Evolutionary conservation across 768 basidiomycete species (phyloP).

Genomic region (Mycena kentingensis): DNA sequence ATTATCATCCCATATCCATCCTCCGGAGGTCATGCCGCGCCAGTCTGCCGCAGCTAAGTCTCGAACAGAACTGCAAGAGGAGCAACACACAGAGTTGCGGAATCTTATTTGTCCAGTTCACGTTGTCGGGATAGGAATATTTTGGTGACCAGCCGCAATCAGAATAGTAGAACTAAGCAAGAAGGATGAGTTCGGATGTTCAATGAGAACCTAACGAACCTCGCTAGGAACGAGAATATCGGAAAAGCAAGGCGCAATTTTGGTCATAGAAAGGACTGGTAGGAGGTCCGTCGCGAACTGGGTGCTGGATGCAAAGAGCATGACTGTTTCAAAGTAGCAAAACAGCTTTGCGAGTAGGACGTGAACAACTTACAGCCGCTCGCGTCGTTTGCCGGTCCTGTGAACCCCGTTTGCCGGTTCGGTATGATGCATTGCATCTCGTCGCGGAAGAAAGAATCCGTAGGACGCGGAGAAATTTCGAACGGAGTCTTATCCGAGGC

Average conservation of each 20-base stretch:
- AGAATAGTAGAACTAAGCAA: conserved; percentile 4
- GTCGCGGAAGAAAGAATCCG: not conserved
- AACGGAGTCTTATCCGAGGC: not conserved
- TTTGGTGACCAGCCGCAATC: conserved; percentile 6
- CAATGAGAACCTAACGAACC: not conserved
- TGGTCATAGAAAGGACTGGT: conserved; percentile 3
- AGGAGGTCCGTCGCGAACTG: conserved; percentile 2
- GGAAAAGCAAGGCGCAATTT: conserved; percentile 4
- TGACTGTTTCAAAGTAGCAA: not conserved
- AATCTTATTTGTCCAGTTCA: conserved; percentile 1
- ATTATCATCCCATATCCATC: not conserved
- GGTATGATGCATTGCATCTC: conserved; percentile 5
- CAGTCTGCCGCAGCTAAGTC: too few relatives aligned
- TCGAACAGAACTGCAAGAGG: too few relatives aligned
- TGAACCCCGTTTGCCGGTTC: not conserved
- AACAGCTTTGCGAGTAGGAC: not conserved
- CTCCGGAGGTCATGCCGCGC: conserved; percentile 4
- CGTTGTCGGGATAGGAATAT: not conserved
- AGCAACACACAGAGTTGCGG: conserved; percentile 1
- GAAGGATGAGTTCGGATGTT: not conserved
- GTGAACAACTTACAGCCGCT: conserved; percentile 1
- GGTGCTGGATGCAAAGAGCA: not conserved
- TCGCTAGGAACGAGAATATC: conserved; percentile 7
- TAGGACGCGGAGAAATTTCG: not conserved
- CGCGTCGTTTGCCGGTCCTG: not conserved